Conservation (phyloP, 2,329 filamentous ascomycete genomes). For the Epichloe uncinata region DNA sequence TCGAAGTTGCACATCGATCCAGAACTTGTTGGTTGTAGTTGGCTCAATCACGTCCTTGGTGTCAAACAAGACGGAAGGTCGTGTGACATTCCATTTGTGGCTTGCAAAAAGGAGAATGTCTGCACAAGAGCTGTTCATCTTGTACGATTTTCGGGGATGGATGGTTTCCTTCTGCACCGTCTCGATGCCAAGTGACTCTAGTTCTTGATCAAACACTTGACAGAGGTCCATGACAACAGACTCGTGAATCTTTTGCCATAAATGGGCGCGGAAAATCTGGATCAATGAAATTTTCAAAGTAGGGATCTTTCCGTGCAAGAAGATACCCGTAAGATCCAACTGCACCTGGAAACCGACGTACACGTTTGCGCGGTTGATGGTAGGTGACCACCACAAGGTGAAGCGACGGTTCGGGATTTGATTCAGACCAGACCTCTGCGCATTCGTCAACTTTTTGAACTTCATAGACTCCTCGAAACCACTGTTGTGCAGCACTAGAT, state of each 20-base stretch:
- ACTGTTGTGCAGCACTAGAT: constrained; percentile 5
- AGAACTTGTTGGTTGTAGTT: constrained; percentile 97
- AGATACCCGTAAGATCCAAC: constrained; percentile 93
- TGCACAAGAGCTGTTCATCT: constrained; percentile 99
- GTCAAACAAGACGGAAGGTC: constrained; percentile 85
- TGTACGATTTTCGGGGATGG: constrained; percentile 97
- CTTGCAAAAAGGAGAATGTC: constrained; percentile 88
- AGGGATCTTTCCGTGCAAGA: constrained; percentile 97
- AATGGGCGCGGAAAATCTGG: constrained; percentile 97
- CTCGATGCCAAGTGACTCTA: constrained; percentile 91
- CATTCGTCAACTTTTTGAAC: constrained; percentile 98
- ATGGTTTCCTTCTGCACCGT: constrained; percentile 99
- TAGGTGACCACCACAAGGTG: constrained; percentile 93
- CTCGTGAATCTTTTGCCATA: constrained; percentile 99
- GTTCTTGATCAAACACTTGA: constrained; percentile 94
- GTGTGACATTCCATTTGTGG: constrained; percentile 97
- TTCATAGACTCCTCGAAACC: constrained; percentile 65
- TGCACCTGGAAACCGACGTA: constrained; percentile 99
- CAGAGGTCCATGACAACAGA: constrained; percentile 98
- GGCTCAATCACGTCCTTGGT: constrained; percentile 92
- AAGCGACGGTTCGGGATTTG: constrained; percentile 98
- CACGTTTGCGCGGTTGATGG: constrained; percentile 90
- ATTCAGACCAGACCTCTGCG: constrained; percentile 89
- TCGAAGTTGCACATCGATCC: constrained; percentile 90
- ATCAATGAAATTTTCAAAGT: constrained; percentile 96